Conservation (phyloP, 148 eudicot species). For the Rhododendron ovatum region DNA sequence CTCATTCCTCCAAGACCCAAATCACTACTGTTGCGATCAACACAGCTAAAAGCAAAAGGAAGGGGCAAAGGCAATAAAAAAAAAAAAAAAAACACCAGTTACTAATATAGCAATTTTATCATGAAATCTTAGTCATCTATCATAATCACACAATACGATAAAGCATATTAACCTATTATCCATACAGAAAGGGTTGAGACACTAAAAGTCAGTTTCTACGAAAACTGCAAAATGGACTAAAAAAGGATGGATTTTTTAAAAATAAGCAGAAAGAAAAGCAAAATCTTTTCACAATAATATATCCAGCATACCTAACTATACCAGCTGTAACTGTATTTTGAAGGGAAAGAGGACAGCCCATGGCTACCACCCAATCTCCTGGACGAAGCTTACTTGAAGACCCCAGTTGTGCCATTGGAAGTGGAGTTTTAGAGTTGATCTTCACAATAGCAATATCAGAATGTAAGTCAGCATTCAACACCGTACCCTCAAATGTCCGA, state of each 20-base stretch:
- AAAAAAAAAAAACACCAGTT: neutral
- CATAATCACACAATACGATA: neutral
- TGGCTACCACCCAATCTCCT: conserved; percentile 95
- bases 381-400: conserved; percentile 84
- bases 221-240: neutral
- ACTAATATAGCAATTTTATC: neutral
- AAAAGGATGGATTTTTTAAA: neutral
- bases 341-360: conserved; percentile 93
- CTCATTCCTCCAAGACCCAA: conserved; percentile 94
- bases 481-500: conserved; percentile 80
- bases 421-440: conserved; percentile 78
- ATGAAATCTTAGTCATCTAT: neutral
- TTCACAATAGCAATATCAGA: conserved; percentile 87
- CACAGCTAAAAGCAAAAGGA: conserved; percentile 47
- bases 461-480: conserved; percentile 88
- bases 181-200: neutral
- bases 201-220: neutral
- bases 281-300: neutral
- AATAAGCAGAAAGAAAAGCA: neutral
- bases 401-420: conserved; percentile 84
- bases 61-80: neutral
- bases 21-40: conserved; percentile 94
- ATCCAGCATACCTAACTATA: conserved; percentile 61
- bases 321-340: conserved; percentile 98
- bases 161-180: neutral